Conservation (phyloP, 129 eudicot genomes). For the Artemisia argyi region DNA sequence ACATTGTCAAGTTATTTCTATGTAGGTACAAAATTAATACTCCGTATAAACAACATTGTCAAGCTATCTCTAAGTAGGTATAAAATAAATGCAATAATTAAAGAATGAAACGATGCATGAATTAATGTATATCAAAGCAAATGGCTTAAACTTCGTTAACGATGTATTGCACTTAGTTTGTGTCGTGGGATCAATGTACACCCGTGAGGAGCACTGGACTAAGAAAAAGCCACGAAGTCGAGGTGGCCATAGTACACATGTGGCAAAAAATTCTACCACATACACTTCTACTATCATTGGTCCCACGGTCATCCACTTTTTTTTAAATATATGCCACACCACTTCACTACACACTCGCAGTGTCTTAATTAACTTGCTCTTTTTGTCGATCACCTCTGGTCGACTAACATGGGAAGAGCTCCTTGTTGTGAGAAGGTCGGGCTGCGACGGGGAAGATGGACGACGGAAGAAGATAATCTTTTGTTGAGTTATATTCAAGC, state of each 20-base stretch:
- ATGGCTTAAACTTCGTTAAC: too few relatives aligned
- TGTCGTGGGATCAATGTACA: constrained; percentile 29
- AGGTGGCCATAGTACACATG: constrained; percentile 18
- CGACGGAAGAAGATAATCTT: constrained; percentile 66
- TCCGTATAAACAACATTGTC: too few relatives aligned
- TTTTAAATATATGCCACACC: constrained; percentile 1
- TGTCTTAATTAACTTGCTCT: too few relatives aligned
- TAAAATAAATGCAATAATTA: too few relatives aligned
- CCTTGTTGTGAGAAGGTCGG: constrained; percentile 92
- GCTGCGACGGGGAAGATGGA: constrained; percentile 76
- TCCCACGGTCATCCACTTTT: constrained; percentile 1
- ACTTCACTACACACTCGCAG: not conserved
- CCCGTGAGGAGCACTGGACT: constrained; percentile 51
- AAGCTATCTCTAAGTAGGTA: too few relatives aligned
- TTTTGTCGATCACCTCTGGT: too few relatives aligned
- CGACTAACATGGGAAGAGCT: constrained; percentile 67
- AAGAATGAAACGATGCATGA: too few relatives aligned
- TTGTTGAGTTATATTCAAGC: constrained; percentile 58
- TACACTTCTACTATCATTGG: not conserved
- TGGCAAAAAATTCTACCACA: constrained; percentile 44
- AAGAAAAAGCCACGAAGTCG: constrained; percentile 61
- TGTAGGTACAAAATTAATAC: too few relatives aligned
- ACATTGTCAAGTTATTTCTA: too few relatives aligned
- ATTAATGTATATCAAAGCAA: too few relatives aligned
- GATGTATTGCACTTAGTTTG: too few relatives aligned